Base-by-base conservation (phyloP, 345 rosid genomes). In the Rhizophora mangle region DNA sequence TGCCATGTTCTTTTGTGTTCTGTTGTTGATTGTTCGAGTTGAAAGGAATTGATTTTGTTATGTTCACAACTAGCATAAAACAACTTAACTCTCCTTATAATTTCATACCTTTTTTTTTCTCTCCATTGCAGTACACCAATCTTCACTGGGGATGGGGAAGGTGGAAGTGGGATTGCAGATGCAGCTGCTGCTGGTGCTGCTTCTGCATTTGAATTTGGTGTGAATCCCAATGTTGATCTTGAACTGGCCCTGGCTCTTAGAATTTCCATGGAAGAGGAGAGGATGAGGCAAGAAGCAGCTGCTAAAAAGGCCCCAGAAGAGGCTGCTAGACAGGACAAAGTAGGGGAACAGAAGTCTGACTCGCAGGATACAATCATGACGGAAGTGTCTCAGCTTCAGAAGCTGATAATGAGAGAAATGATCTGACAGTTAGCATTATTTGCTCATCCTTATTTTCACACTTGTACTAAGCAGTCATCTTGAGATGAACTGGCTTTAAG, bases 261-360 rank as follows among this genome's bases (percentile, higher is more conserved):
- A 78, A 91, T 88, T 78, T 88, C 94, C 37, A 82, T 86, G 91
- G 91, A 88, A 78, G 94, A 85, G 81, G 91, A 86, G 85, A 85
- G 89, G 65, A 89, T 91, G 62, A 82, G 90, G 69, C 90, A 88
- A 75, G 90, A 88, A 82, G 93, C 89, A 60, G 89, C 90, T 20
- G 89, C 92, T 36, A 88, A 88, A 65, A 84, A 74, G 77, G 93
- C 90, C 53, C 86, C 88, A 5, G 93, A 85, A 65, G 93, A 84
- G 47, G 82, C 81, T 71, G 54, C 82, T 52, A 84, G 76, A 64
- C 82, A 83, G 71, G 85, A 87, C 10, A 80, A 85, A 71, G 83
- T 72, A 43, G 85, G 79, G 36, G 86, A 77, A 73, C 85, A 79
- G 8, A 77, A 68, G 24, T 76, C 89, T 62, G 82, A 55, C 60